phyloP scores from a whole-genome alignment of 2,329 filamentous ascomycete species.

The Colletotrichum orbiculare region DNA sequence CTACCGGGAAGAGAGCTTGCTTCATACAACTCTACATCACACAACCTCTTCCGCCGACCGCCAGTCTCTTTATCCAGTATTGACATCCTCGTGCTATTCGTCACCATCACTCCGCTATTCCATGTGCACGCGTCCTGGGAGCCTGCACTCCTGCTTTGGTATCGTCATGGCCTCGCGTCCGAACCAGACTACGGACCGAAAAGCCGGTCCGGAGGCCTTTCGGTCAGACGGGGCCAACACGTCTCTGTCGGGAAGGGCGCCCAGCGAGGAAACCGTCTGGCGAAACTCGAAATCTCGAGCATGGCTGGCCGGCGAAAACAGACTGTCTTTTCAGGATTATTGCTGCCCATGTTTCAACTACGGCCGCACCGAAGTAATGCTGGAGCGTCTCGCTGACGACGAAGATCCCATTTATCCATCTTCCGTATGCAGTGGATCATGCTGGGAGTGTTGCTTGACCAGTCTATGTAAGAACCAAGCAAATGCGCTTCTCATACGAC shows the following conservation, averaged over 20 bases:
- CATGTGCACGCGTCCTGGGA: too few relatives aligned
- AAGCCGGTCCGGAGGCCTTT: too few relatives aligned
- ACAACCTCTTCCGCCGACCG: too few relatives aligned
- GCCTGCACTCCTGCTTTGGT: too few relatives aligned
- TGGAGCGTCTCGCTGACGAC: conserved; percentile 24
- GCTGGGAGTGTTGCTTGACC: conserved; percentile 16
- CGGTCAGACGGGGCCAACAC: too few relatives aligned
- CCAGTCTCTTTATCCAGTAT: too few relatives aligned
- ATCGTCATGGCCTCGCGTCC: too few relatives aligned
- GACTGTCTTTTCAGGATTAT: not conserved
- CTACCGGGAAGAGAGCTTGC: too few relatives aligned
- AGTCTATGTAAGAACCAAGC: conserved; percentile 7
- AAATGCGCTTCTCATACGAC: not conserved
- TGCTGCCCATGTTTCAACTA: conserved; percentile 23
- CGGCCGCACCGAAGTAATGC: conserved; percentile 22
- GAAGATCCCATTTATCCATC: conserved; percentile 27
- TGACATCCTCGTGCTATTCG: too few relatives aligned
- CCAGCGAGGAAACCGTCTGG: not conserved
- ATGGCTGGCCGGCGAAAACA: conserved; percentile 4
- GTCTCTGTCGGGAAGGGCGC: not conserved
- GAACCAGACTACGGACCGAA: too few relatives aligned
- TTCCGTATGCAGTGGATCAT: conserved; percentile 14
- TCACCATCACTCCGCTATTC: too few relatives aligned
- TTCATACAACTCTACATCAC: too few relatives aligned
- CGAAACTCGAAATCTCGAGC: not conserved